Evolutionary conservation across 495 filamentous ascomycete species (phyloP), one percentile per base, ranked within the genome.

Genomic region (Hypoxylon lienhwacheense): DNA sequence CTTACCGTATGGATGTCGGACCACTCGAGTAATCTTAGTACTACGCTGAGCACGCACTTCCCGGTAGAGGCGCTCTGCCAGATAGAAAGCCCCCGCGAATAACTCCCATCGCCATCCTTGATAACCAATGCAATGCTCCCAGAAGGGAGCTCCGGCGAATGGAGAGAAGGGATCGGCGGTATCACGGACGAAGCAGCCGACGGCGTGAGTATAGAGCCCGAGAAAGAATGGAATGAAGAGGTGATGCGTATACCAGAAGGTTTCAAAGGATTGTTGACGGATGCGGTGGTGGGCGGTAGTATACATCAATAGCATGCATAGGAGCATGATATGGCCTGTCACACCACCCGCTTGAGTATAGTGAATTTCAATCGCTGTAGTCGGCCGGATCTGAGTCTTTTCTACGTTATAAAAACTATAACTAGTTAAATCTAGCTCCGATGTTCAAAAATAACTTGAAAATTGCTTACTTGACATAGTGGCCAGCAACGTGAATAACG

Each of bases 171-270:
- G 84, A 1, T 79, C 53, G 7, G 74, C 60, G 3, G 83, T 85
- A 60, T 95, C 85, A 51, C 90, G 86, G 50, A 97, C 93, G 73
- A 99, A 99, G 70, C 93, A 99, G 32, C 89, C 89, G 10, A 89
- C 89, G 7, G 93, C 91, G 70, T 99, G 93, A 19, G 93, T 97
- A 63, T 99, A 99, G 35, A 97, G 81, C 12, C 79, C 90, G 31
- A 99, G 79, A 65, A 97, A 73, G 73, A 99, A 99, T 10, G 95
- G 91, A 55, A 99, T 87, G 66, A 97, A 97, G 7, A 99, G 81
- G 59, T 99, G 95, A 69, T 99, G 93, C 7, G 89, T 96, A 71
- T 99, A 99, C 93, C 92, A 97, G 66, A 99, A 99, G 1, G 92
- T 92, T 71, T 99, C 93, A 70, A 88, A 99, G 1, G 88, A 95